Conservation (phyloP, 495 filamentous ascomycete species). For the Xylaria grammica region DNA sequence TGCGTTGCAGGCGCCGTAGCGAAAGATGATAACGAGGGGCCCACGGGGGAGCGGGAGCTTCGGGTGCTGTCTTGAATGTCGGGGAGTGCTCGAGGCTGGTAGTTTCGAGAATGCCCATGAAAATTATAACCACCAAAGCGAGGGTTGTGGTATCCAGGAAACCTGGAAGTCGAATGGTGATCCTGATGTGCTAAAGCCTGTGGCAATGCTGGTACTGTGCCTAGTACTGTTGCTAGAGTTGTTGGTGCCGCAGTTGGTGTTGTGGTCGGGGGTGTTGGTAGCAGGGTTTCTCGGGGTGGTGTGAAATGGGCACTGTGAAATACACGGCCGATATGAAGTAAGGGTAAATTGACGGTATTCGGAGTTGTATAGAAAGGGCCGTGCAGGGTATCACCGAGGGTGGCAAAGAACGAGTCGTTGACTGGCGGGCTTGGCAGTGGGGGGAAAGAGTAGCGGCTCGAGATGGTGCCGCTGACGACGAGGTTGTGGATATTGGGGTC, state of each 20-base stretch:
- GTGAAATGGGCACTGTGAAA: neutral
- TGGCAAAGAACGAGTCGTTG: conserved; percentile 15
- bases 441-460: conserved; percentile 5
- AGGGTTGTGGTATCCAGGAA: neutral
- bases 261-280: neutral
- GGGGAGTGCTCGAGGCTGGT: neutral
- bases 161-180: neutral
- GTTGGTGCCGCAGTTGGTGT: neutral
- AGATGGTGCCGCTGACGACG: neutral
- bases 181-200: neutral
- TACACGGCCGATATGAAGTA: conserved; percentile 3
- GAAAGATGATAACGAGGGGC: neutral
- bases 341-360: neutral
- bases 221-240: neutral
- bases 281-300: neutral
- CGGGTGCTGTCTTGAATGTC: neutral
- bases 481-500: neutral
- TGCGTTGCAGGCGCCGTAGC: neutral
- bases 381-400: conserved; percentile 8
- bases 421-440: conserved; percentile 5
- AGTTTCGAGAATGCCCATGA: neutral
- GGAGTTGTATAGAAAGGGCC: conserved; percentile 9
- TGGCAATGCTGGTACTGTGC: too few species aligned
- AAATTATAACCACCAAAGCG: neutral
- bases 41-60: neutral